These are phyloP conservation scores for Plasmodium cynomolgi DNA, from an alignment of 169 alveolate species.

Conservation along the genomic window DNA sequence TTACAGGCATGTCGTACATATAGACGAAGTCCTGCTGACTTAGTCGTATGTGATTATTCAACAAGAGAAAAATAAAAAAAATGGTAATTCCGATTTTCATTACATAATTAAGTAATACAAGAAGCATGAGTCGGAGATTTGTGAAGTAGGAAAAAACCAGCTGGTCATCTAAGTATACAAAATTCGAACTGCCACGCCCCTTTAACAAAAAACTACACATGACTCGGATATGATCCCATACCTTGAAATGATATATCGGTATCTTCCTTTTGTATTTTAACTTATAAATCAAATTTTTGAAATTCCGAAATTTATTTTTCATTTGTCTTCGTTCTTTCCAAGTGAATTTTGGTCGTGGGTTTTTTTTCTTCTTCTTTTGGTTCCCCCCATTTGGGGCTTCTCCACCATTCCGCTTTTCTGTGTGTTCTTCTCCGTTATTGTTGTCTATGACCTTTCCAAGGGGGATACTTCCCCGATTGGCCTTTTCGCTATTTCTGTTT, in stretches of 20 bases:
- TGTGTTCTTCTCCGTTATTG: neutral
- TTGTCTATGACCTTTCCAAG: neutral
- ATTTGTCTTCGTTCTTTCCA: slow-evolving; percentile 25
- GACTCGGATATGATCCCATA: slow-evolving; percentile 24
- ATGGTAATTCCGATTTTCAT: slow-evolving; percentile 40
- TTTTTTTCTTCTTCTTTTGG: neutral
- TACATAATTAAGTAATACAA: slow-evolving; percentile 26
- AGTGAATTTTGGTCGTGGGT: neutral
- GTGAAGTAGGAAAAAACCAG: slow-evolving; percentile 43
- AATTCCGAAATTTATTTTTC: neutral
- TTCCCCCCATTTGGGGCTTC: neutral
- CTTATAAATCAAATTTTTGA: slow-evolving; percentile 17
- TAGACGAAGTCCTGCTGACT: slow-evolving; percentile 2
- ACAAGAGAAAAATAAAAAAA: slow-evolving; percentile 27
- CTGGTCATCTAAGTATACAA: slow-evolving; percentile 50
- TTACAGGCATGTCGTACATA: slow-evolving; percentile 17
- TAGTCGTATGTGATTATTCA: slow-evolving; percentile 17
- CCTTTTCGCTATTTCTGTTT: neutral
- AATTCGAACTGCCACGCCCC: slow-evolving; percentile 10
- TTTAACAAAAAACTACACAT: slow-evolving; percentile 20
- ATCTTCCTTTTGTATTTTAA: slow-evolving; percentile 58
- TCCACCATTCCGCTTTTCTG: neutral
- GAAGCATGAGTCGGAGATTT: slow-evolving; percentile 23
- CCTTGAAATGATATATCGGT: slow-evolving; percentile 40
- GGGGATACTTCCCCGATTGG: neutral